Percentiles rank a stretch among this genome's conserved stretches.
Evolutionary conservation across 768 basidiomycete genomes (phyloP).

Genomic region (Calocera cornea): DNA sequence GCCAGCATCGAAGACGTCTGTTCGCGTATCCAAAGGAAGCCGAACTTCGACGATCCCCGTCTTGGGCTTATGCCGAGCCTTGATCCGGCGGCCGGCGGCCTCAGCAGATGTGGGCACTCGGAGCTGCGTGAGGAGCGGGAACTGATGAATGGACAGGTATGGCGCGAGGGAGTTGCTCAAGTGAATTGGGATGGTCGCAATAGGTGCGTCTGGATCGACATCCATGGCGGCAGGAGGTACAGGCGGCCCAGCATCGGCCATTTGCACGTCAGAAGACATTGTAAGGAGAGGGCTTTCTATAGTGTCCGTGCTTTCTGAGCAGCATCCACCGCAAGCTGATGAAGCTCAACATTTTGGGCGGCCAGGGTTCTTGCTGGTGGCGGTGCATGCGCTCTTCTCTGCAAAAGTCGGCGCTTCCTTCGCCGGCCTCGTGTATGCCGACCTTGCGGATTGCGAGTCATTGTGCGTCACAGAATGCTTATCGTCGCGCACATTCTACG

Average conservation of each 20-base stretch:
- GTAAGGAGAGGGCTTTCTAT: neutral
- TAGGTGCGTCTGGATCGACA: neutral
- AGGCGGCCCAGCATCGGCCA: neutral
- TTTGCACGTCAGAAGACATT: neutral
- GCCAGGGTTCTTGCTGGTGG: neutral
- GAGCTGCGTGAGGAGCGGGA: conserved; percentile 58
- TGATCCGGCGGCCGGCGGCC: conserved; percentile 60
- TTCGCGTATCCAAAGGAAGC: conserved; percentile 65
- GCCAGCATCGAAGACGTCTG: conserved; percentile 70
- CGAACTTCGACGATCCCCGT: conserved; percentile 58
- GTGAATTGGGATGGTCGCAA: conserved; percentile 50
- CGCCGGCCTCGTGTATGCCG: neutral
- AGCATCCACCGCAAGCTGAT: neutral
- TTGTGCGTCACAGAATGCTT: neutral
- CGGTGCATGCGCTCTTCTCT: neutral
- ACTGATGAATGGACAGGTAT: conserved; percentile 67
- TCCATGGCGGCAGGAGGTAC: neutral
- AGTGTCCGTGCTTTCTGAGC: neutral
- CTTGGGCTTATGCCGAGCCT: conserved; percentile 54
- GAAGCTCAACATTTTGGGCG: neutral
- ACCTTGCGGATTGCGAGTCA: neutral
- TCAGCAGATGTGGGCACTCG: conserved; percentile 64
- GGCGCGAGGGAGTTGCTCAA: conserved; percentile 48
- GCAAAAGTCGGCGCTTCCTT: neutral
- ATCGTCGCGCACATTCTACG: neutral